These are phyloP conservation scores for Ilex asprella DNA, from an alignment of 257 asterid species.

Conservation along the genomic window DNA sequence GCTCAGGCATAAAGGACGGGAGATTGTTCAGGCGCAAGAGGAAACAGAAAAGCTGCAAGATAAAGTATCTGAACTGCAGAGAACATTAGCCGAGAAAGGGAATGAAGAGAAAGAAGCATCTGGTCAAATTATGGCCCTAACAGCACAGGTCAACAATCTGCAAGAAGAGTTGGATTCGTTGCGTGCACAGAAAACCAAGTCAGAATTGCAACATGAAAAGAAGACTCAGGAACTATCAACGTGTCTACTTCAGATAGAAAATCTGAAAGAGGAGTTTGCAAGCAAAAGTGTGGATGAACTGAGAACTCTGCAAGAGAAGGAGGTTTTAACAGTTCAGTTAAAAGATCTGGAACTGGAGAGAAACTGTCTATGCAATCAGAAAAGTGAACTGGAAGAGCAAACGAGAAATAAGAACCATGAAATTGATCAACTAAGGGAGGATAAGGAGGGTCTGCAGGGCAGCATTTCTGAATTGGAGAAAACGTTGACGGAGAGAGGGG, in stretches of 20 bases:
- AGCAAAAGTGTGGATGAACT: slow-evolving; percentile 30
- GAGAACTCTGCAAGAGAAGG: slow-evolving; percentile 45
- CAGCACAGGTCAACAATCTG: slow-evolving; percentile 21
- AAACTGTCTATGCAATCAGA: slow-evolving; percentile 21
- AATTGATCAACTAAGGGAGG: slow-evolving; percentile 15
- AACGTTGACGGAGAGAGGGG: slow-evolving; percentile 30
- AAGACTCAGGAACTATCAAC: slow-evolving; percentile 40
- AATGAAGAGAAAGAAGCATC: slow-evolving; percentile 43
- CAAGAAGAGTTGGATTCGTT: slow-evolving; percentile 20
- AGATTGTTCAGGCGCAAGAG: slow-evolving; percentile 27
- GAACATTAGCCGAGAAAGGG: slow-evolving; percentile 36
- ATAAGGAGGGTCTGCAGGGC: slow-evolving; percentile 13
- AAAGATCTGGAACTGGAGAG: slow-evolving; percentile 11
- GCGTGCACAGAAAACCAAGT: slow-evolving; percentile 36
- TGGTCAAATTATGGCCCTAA: slow-evolving; percentile 16
- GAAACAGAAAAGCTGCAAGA: slow-evolving; percentile 27
- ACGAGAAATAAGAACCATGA: slow-evolving; percentile 20
- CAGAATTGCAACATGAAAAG: slow-evolving; percentile 31
- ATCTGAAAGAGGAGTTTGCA: slow-evolving; percentile 41
- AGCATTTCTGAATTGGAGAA: slow-evolving; percentile 38
- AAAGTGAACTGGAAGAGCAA: slow-evolving; percentile 33
- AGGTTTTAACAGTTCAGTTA: slow-evolving; percentile 18
- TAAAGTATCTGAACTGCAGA: slow-evolving; percentile 37
- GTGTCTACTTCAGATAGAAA: slow-evolving; percentile 32
- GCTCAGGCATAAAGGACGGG: slow-evolving; percentile 30